phyloP scores from a whole-genome alignment of 306 rosid genomes.

The Parietaria judaica region DNA sequence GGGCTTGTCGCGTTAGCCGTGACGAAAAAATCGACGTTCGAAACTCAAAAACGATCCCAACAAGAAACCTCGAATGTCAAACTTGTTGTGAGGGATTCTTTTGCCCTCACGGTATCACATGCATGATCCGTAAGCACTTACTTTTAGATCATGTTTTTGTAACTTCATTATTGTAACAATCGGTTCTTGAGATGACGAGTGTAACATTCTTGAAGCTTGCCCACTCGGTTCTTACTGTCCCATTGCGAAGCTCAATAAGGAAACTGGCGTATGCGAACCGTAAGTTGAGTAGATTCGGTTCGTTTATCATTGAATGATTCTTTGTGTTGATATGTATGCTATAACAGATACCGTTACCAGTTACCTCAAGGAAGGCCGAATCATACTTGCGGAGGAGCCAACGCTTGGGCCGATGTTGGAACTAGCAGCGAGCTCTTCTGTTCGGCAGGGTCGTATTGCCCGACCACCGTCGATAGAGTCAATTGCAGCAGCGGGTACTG shows the following conservation, averaged over 20 bases:
- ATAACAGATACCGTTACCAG: conserved; percentile 75
- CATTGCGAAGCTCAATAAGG: conserved; percentile 54
- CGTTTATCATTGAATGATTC: conserved; percentile 4
- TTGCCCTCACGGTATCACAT: conserved; percentile 90
- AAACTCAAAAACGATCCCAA: conserved; percentile 57
- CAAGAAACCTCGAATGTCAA: conserved; percentile 63
- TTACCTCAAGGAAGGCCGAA: conserved; percentile 69
- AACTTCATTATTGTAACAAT: conserved; percentile 1
- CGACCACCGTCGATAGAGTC: conserved; percentile 50
- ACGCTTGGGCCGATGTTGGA: conserved; percentile 75
- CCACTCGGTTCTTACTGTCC: conserved; percentile 94
- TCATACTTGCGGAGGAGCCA: conserved; percentile 97
- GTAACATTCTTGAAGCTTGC: conserved; percentile 57
- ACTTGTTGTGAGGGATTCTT: conserved; percentile 94
- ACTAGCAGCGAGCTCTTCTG: conserved; percentile 73
- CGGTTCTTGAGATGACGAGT: conserved; percentile 35
- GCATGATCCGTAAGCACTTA: conserved; percentile 90
- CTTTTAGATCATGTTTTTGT: conserved; percentile 6
- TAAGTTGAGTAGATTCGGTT: conserved; percentile 31
- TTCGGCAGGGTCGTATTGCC: conserved; percentile 85
- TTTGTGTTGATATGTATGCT: conserved; percentile 10
- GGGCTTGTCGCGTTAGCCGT: conserved; percentile 69
- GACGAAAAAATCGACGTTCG: conserved; percentile 47
- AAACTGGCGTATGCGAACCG: conserved; percentile 93
- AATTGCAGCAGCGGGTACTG: conserved; percentile 77